Evolutionary conservation across 257 asterid species (phyloP).

Genomic region (Solanum lycopersicoides): DNA sequence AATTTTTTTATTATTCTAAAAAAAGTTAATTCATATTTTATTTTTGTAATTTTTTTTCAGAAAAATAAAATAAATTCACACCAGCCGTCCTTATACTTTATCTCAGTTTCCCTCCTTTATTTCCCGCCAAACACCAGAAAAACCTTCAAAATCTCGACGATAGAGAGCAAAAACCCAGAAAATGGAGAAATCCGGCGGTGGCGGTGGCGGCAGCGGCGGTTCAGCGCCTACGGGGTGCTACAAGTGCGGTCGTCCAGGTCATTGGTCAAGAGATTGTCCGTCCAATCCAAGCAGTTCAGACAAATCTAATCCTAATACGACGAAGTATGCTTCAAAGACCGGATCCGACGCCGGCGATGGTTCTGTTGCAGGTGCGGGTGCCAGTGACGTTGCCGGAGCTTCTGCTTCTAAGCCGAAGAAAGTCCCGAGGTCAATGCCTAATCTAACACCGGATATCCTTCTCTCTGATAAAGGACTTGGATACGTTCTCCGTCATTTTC

Average conservation of each 20-base stretch:
- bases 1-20: neutral
- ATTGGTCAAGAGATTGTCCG: constrained; percentile 97
- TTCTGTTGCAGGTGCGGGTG: neutral
- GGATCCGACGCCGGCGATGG: neutral
- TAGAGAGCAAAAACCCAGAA: neutral
- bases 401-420: constrained; percentile 39
- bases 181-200: constrained; percentile 29
- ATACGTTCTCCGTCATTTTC: constrained; percentile 76
- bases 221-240: constrained; percentile 88
- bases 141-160: neutral
- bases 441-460: constrained; percentile 76
- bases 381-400: constrained; percentile 1
- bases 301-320: neutral
- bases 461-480: constrained; percentile 81
- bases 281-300: constrained; percentile 23
- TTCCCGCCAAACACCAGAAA: neutral
- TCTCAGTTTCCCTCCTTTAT: neutral
- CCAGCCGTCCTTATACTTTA: neutral
- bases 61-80: no score
- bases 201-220: constrained; percentile 9
- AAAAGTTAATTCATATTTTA: neutral
- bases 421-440: constrained; percentile 51
- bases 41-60: neutral
- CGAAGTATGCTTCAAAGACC: neutral
- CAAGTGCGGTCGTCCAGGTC: constrained; percentile 97